A percentile compares a stretch with the other conserved stretches of the same genome.
Conservation (phyloP, 2,329 filamentous ascomycete species). For the Diplocarpon rosae region DNA sequence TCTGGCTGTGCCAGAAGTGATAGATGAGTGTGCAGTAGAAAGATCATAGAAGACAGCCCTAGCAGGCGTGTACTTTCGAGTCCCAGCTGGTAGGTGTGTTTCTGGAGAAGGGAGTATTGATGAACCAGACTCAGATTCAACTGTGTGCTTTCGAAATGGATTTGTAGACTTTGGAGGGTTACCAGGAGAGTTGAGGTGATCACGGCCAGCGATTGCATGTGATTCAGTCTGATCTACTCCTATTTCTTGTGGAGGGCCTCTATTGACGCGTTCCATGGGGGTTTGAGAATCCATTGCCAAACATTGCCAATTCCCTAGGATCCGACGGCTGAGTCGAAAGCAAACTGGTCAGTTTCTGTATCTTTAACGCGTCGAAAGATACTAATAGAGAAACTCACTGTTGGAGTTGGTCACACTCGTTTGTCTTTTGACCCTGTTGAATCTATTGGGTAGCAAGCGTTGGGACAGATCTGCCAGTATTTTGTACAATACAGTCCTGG, state of each 20-base stretch:
- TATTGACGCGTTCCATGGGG: neutral
- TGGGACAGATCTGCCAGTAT: neutral
- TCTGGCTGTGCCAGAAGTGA: conserved; percentile 21
- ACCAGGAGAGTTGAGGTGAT: neutral
- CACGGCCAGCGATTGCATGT: neutral
- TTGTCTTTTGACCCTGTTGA: too few relatives aligned
- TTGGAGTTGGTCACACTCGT: too few relatives aligned
- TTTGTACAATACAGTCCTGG: too few relatives aligned
- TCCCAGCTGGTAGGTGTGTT: neutral
- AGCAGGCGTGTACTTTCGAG: conserved; percentile 12
- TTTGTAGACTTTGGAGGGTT: conserved; percentile 1
- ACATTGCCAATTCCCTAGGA: neutral
- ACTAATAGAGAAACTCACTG: too few relatives aligned
- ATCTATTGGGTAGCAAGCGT: too few relatives aligned
- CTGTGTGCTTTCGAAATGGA: conserved; percentile 2
- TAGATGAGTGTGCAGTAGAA: conserved; percentile 21
- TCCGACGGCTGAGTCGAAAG: neutral
- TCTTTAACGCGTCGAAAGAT: neutral
- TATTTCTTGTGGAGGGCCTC: neutral
- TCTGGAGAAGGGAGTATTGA: conserved; percentile 1
- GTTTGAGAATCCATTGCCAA: neutral
- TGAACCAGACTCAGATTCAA: neutral
- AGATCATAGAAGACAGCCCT: conserved; percentile 23
- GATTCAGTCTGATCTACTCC: neutral
- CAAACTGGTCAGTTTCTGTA: neutral